Evolutionary conservation across 2,329 filamentous ascomycete genomes (phyloP), one percentile per base, ranked within the genome.

Genomic region (Colletotrichum liaoningense): DNA sequence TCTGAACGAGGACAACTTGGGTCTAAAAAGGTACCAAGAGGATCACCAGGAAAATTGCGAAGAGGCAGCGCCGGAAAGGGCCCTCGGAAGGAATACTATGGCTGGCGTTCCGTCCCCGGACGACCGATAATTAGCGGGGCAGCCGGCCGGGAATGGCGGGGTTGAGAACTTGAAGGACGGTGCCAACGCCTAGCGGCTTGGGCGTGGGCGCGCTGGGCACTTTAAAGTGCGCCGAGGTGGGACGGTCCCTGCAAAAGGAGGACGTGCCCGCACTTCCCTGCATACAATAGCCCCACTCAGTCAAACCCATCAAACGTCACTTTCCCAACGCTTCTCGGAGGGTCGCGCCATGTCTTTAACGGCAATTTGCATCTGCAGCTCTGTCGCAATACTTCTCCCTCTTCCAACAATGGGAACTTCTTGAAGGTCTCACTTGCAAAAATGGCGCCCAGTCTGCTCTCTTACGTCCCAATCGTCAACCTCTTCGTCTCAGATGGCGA

Each of bases 381-480:
- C 46, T 8, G 9, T 42, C 49, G 24, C 67, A 64, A 30, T 38
- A 30, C 8, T 35, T 11, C 7, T 26, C n/a, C 22, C 22, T 24
- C 33, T 33, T 62, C 42, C 46, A 49, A 64, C 38, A 35, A 69
- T 69, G 65, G 5, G 4, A 69, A 69, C 42, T 22, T 1, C 9
- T 30, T 28, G 35, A 73, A 60, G 19, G 1, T 8, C 11, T 14
- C 2, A 8, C 16, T 12, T 24, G 9, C 46, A 14, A 64, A 30
- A 22, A 74, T 72, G 72, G 57, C 82, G 77, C 77, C 83, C 66
- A 84, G 84, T 46, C 80, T 86, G 71, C 81, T 87, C 68, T 82
- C 84, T 6, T 85, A 84, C 76, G 77, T 84, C 33, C 84, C 85
- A n/a, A 69, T 84, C 57, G 79, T 86, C 55, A 83, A 83, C 63